Evolutionary conservation across 805 yeast genomes (phyloP).

Genomic region (Candida yuanshanica): DNA sequence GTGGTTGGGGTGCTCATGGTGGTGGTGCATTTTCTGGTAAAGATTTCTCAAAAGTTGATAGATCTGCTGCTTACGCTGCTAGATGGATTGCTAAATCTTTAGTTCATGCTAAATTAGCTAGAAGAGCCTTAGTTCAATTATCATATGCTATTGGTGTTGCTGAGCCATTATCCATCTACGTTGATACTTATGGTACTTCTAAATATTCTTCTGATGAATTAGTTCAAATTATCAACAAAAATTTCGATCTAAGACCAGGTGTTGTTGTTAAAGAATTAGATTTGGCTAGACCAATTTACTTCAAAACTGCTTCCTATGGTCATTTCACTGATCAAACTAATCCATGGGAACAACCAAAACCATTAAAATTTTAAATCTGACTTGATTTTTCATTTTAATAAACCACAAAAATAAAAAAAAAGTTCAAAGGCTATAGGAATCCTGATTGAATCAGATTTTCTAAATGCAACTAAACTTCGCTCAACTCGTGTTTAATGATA

Average conservation of each 20-base stretch:
- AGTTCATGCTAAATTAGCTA: constrained; percentile 90
- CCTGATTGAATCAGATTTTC: neutral
- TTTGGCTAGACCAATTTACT: constrained; percentile 98
- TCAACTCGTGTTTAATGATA: constrained; percentile 2
- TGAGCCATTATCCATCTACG: constrained; percentile 96
- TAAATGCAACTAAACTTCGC: neutral
- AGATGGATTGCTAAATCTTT: constrained; percentile 99
- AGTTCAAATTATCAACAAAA: constrained; percentile 84
- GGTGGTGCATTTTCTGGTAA: constrained; percentile 99
- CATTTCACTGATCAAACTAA: constrained; percentile 99
- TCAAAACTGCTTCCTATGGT: constrained; percentile 98
- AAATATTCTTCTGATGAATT: constrained; percentile 83
- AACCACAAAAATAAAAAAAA: neutral
- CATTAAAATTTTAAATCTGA: constrained; percentile 46
- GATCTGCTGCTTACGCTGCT: constrained; percentile 99
- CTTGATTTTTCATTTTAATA: neutral
- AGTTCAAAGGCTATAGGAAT: too few relatives aligned
- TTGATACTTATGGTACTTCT: constrained; percentile 98
- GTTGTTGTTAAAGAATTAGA: constrained; percentile 93
- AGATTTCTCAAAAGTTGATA: constrained; percentile 99
- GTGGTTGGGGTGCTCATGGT: constrained; percentile 99
- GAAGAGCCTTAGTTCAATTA: constrained; percentile 96
- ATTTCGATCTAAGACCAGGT: constrained; percentile 99
- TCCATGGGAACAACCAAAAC: constrained; percentile 98
- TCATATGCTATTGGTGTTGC: constrained; percentile 99